Conservation (phyloP, 225 moss, liverwort and hornwort genomes). For the Thuidium tamariscinum region DNA sequence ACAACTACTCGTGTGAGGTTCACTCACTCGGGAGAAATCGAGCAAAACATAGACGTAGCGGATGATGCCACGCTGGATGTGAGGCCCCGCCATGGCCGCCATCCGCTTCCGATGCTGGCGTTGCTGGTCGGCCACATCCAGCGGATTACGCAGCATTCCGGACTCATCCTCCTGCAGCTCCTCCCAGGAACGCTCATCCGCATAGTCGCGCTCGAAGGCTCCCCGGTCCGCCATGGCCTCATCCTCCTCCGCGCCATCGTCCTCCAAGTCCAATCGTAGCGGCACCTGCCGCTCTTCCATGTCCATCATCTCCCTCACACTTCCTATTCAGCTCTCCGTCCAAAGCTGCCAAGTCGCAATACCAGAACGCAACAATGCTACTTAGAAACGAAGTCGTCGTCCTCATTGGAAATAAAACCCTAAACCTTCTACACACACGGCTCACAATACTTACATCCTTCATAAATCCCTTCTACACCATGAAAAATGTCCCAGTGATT, state of each 20-base stretch:
- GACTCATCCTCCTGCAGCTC: constrained; percentile 84
- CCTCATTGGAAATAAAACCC: background rate
- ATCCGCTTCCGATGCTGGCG: constrained; percentile 83
- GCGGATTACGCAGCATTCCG: constrained; percentile 59
- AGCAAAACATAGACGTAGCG: constrained; percentile 73
- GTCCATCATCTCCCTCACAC: constrained; percentile 7
- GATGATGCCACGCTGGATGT: constrained; percentile 93
- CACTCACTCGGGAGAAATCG: constrained; percentile 85
- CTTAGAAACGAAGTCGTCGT: background rate
- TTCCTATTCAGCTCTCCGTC: background rate
- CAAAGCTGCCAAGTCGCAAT: background rate
- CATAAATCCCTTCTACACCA: background rate
- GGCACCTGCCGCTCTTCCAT: constrained; percentile 16
- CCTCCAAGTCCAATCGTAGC: constrained; percentile 29
- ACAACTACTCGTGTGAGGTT: background rate
- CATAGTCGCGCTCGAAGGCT: constrained; percentile 87
- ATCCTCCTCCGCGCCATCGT: constrained; percentile 42
- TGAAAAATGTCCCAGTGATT: background rate
- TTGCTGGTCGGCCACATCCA: constrained; percentile 85
- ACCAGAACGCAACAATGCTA: background rate
- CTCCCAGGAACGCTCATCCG: constrained; percentile 97
- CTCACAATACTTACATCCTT: no score
- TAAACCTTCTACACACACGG: background rate
- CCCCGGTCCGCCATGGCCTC: constrained; percentile 72
- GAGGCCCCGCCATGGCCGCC: constrained; percentile 74